Evolutionary conservation across 179 eudicot species (phyloP).

Genomic region (Patellifolia procumbens): DNA sequence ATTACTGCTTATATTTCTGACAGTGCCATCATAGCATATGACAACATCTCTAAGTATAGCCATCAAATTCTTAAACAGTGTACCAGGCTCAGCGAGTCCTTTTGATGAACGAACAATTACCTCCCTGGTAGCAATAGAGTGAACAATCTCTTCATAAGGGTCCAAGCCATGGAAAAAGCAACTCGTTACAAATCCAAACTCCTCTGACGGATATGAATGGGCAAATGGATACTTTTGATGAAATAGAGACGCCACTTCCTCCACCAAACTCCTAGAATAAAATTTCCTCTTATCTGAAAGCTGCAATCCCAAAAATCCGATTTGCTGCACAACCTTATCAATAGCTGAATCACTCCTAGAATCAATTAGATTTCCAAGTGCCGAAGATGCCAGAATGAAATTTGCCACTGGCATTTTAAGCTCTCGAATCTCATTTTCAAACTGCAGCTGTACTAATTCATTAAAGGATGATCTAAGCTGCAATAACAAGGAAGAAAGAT

Average conservation of each 20-base stretch:
- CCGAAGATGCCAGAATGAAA: slow-evolving; percentile 63
- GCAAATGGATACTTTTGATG: slow-evolving; percentile 55
- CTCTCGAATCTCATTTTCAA: slow-evolving; percentile 54
- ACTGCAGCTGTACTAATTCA: slow-evolving; percentile 60
- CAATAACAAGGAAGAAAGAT: slow-evolving; percentile 45
- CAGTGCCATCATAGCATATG: slow-evolving; percentile 90
- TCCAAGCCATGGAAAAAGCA: slow-evolving; percentile 79
- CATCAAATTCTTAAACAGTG: slow-evolving; percentile 88
- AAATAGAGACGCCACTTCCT: slow-evolving; percentile 69
- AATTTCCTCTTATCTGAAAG: slow-evolving; percentile 71
- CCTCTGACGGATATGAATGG: slow-evolving; percentile 51
- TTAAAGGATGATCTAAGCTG: slow-evolving; percentile 54
- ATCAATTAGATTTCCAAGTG: slow-evolving; percentile 70
- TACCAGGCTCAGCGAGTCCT: slow-evolving; percentile 95
- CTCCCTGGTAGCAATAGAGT: slow-evolving; percentile 87
- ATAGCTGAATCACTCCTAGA: slow-evolving; percentile 79
- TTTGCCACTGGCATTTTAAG: slow-evolving; percentile 51
- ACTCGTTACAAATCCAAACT: slow-evolving; percentile 77
- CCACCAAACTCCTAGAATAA: slow-evolving; percentile 61
- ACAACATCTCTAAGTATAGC: slow-evolving; percentile 96
- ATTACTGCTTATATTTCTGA: slow-evolving; percentile 87
- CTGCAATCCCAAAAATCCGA: slow-evolving; percentile 81
- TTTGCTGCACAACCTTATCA: slow-evolving; percentile 77
- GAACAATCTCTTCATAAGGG: slow-evolving; percentile 86
- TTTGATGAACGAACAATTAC: slow-evolving; percentile 84